phyloP scores from a whole-genome alignment of 140 eudicot species.

The Anethum foeniculum region DNA sequence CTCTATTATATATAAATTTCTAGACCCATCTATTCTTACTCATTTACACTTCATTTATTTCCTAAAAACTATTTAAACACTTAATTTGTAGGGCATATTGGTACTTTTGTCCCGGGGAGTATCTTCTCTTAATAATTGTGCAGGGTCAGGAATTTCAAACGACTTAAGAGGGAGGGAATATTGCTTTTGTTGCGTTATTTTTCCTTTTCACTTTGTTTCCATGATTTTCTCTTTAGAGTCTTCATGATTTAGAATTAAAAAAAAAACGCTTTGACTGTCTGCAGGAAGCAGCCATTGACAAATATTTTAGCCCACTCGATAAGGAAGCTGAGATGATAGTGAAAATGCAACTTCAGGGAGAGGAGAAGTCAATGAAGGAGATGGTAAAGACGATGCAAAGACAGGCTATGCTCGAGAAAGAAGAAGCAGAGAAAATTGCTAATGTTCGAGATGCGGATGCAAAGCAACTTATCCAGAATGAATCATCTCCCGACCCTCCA shows the following conservation, averaged over 20 bases:
- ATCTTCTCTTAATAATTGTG: slow-evolving; percentile 1
- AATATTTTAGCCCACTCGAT: slow-evolving; percentile 75
- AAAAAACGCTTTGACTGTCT: background rate
- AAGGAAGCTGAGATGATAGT: slow-evolving; percentile 70
- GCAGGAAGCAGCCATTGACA: slow-evolving; percentile 71
- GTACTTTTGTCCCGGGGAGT: background rate
- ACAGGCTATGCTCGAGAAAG: slow-evolving; percentile 62
- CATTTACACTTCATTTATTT: background rate
- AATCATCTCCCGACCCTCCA: slow-evolving; percentile 12
- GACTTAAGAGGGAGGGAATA: background rate
- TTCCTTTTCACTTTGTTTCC: background rate
- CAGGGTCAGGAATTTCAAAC: background rate
- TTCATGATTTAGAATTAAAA: background rate
- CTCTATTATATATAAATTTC: background rate
- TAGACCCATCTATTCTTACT: background rate
- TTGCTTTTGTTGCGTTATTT: background rate
- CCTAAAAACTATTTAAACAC: background rate
- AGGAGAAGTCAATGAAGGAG: slow-evolving; percentile 59
- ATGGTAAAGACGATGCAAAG: slow-evolving; percentile 66
- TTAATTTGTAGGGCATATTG: background rate
- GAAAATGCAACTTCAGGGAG: slow-evolving; percentile 69
- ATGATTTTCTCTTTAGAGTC: background rate
- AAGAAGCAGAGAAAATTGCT: slow-evolving; percentile 37
- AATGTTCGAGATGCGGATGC: slow-evolving; percentile 27
- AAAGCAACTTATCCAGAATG: slow-evolving; percentile 25